Evolutionary conservation across 2,329 filamentous ascomycete species (phyloP), one percentile per base, ranked within the genome.

Genomic region (Trichothecium roseum): DNA sequence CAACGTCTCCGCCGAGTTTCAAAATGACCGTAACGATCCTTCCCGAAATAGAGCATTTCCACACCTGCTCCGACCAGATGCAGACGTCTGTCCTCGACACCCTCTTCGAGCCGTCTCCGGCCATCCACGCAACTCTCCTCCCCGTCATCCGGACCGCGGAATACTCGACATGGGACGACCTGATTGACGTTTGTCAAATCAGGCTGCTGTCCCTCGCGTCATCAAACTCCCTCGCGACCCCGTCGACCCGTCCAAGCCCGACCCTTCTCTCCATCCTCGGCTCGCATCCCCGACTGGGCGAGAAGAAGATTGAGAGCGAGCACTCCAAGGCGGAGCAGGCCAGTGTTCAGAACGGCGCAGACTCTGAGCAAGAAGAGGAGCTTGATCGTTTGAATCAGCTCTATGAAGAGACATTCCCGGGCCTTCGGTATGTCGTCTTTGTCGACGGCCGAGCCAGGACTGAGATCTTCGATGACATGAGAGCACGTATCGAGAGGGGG

Each of bases 391-490:
- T 94, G 48, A 95, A 95, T 52, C 59, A 57, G 9, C 74, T 84
- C 56, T 95, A 94, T 53, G 88, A 94, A 56, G 63, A 63, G n/a
- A 68, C 49, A 37, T 94, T 89, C 55, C 85, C 86, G 0, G 85
- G 88, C 0, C 55, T 95, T 52, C 70, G 81, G 58, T 95, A 93
- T 64, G 85, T 94, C 51, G 84, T 89, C 14, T 95, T 94, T 55
- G 89, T 95, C 37, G 88, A 94, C 54, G 86, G 85, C 1, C 72
- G 88, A 32, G 69, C 74, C 28, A 68, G 86, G 38, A 68, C 72
- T 2, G 72, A 74, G 41, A 81, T 95, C 37, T 85, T 94, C 80
- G 67, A 74, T 42, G 79, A 94, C 49, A 94, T 94, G 84, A 71
- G 71, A 42, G 55, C 60, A 35, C 69, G 88, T 35, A 94, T 94